These are phyloP conservation scores for Parachaetomium inaequale DNA, from an alignment of 495 filamentous ascomycete genomes.

Conservation along the genomic window DNA sequence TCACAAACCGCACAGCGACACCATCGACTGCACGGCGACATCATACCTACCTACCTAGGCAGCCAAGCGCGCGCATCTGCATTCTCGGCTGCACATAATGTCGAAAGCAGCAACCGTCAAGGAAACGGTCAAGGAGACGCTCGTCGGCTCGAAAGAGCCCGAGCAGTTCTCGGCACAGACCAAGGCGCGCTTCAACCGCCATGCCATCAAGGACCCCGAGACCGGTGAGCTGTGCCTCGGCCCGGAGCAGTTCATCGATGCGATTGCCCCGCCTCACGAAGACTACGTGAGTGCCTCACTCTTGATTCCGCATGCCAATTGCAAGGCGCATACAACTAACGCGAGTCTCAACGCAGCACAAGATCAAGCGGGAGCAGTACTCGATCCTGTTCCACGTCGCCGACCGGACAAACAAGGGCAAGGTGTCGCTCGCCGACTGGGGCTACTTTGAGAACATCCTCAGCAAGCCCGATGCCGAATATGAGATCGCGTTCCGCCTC, in stretches of 20 bases:
- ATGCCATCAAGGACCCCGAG: constrained; percentile 70
- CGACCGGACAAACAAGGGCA: constrained; percentile 68
- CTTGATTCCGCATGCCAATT: constrained; percentile 13
- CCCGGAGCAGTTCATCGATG: constrained; percentile 80
- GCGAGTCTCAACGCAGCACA: constrained; percentile 61
- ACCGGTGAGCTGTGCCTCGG: constrained; percentile 77
- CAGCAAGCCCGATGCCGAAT: constrained; percentile 92
- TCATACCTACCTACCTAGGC: not conserved
- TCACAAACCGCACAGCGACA: too few species aligned
- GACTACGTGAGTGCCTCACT: constrained; percentile 70
- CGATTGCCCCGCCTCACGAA: constrained; percentile 80
- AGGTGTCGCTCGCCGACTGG: constrained; percentile 80
- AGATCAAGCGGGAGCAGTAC: constrained; percentile 94
- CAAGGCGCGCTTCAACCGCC: constrained; percentile 66
- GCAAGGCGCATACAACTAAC: constrained; percentile 22
- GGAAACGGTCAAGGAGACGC: constrained; percentile 70
- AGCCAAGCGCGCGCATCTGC: not conserved
- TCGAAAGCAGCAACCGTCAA: constrained; percentile 50
- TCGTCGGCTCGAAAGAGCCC: constrained; percentile 61
- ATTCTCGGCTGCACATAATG: constrained; percentile 31
- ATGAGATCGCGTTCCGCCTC: constrained; percentile 95
- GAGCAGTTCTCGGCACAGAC: constrained; percentile 63
- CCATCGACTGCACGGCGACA: too few species aligned
- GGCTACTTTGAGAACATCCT: constrained; percentile 89
- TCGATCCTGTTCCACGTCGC: constrained; percentile 87